Evolutionary conservation across 805 yeast genomes (phyloP), one percentile per base, ranked within the genome.

Genomic region (Wickerhamomyces bovis): DNA sequence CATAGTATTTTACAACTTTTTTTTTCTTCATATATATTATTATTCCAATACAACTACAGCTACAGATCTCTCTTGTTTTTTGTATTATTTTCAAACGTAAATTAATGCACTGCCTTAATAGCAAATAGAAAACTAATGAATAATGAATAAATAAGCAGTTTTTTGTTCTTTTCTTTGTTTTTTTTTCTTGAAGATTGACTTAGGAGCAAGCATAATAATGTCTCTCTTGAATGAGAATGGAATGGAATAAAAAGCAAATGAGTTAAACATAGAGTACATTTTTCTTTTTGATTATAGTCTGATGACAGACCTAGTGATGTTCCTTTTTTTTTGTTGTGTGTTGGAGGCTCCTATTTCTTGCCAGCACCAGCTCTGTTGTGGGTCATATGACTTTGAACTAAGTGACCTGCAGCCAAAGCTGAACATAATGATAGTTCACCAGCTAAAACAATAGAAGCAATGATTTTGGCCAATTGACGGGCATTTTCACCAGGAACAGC

Each of bases 381-480:
- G 49, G 81, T 82, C 99, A 94, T 94, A 68, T 94, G 99, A 56
- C 96, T 85, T 72, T 89, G 95, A 35, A 94, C 99, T 58, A 94
- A 77, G 70, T 94, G 99, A 42, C 99, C 99, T 25, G 98, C 98
- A 10, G 98, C 98, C 55, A 94, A 78, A 1, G 99, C 99, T 42
- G 97, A 78, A 70, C 96, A 85, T 56, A 94, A 76, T 2, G 98
- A 92, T 47, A 94, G 75, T 67, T 94, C 99, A 39, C 96, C 97
- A 0, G 98, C 97, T 57, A 94, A 78, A 18, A 94, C 99, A 31
- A 95, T 90, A 44, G 95, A 81, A 1, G 99, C 99, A 47, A 94
- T 89, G 50, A 92, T 78, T 61, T 83, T 81, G 13, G 99, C 98
- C 57, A 94, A 76, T 66, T 87, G 95, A 62, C 95, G 81, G 18